phyloP scores from a whole-genome alignment of 768 basidiomycete species.

The Mycena vitilis region DNA sequence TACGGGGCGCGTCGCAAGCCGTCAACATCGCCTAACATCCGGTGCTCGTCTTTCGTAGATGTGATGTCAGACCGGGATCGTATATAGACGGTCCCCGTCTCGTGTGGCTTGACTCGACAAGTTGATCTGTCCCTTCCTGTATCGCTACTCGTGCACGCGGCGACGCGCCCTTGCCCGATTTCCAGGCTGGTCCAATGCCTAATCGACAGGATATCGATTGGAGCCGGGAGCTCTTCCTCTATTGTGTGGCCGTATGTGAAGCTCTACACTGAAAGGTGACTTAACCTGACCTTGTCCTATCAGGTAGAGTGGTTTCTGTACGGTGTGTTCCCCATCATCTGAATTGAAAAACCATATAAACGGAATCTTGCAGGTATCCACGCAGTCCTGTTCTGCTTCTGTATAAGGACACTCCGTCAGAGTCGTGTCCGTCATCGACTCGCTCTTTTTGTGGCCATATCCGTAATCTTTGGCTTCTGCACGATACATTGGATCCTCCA shows the following conservation, averaged over 20 bases:
- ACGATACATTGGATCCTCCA: slow-evolving; percentile 28
- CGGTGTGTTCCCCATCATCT: slow-evolving; percentile 32
- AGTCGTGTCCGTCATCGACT: slow-evolving; percentile 20
- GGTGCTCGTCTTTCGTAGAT: slow-evolving; percentile 4
- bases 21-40: slow-evolving; percentile 28
- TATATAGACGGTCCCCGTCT: slow-evolving; percentile 18
- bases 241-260: slow-evolving; percentile 27
- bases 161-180: slow-evolving; percentile 8
- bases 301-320: slow-evolving; percentile 47
- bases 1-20: slow-evolving; percentile 2
- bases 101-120: slow-evolving; percentile 15
- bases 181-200: slow-evolving; percentile 20
- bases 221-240: slow-evolving; percentile 30
- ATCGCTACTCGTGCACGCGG: slow-evolving; percentile 10
- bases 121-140: slow-evolving; percentile 27
- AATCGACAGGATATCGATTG: slow-evolving; percentile 16
- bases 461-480: slow-evolving; percentile 23
- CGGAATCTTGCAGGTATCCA: slow-evolving; percentile 43
- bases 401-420: slow-evolving; percentile 25
- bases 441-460: slow-evolving; percentile 14
- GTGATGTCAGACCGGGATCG: background rate
- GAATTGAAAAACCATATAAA: background rate
- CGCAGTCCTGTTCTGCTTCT: slow-evolving; percentile 45
- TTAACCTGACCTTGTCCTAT: background rate
- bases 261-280: too few relatives aligned